These are phyloP conservation scores for Earliella scabrosa DNA, from an alignment of 1,284 basidiomycete species.

Conservation along the genomic window DNA sequence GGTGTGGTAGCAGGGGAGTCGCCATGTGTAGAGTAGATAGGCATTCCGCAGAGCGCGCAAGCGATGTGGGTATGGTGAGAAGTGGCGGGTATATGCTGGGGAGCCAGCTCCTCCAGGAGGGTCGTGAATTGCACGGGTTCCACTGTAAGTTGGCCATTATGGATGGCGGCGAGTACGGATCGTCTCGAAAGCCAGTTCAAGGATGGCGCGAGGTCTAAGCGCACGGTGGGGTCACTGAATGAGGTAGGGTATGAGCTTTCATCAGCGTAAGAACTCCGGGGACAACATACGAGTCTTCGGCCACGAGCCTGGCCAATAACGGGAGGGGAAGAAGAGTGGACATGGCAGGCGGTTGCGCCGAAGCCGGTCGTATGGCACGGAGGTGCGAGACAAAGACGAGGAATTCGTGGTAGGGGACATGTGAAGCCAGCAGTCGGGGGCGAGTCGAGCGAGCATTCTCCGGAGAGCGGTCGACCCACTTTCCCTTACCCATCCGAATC, in stretches of 20 bases:
- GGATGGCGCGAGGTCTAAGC: slow-evolving; percentile 92
- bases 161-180: slow-evolving; percentile 85
- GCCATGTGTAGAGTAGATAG: slow-evolving; percentile 41
- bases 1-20: slow-evolving; percentile 31
- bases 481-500: slow-evolving; percentile 65
- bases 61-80: slow-evolving; percentile 40
- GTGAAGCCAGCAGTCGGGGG: slow-evolving; percentile 62
- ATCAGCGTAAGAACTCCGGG: slow-evolving; percentile 12
- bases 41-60: slow-evolving; percentile 80
- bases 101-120: slow-evolving; percentile 56
- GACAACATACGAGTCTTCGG: slow-evolving; percentile 86
- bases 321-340: slow-evolving; percentile 78
- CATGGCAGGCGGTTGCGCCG: slow-evolving; percentile 63
- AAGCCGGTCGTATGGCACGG: slow-evolving; percentile 69
- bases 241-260: slow-evolving; percentile 10
- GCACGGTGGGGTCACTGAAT: slow-evolving; percentile 85
- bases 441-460: slow-evolving; percentile 9
- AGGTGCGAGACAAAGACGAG: slow-evolving; percentile 82
- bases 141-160: slow-evolving; percentile 87
- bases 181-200: slow-evolving; percentile 93
- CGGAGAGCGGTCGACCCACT: slow-evolving; percentile 55
- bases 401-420: slow-evolving; percentile 89
- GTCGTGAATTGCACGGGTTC: slow-evolving; percentile 75
- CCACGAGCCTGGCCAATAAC: slow-evolving; percentile 81
- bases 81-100: slow-evolving; percentile 49